These are phyloP conservation scores for Colletotrichum cereale DNA, from an alignment of 2,329 filamentous ascomycete genomes.

Conservation along the genomic window DNA sequence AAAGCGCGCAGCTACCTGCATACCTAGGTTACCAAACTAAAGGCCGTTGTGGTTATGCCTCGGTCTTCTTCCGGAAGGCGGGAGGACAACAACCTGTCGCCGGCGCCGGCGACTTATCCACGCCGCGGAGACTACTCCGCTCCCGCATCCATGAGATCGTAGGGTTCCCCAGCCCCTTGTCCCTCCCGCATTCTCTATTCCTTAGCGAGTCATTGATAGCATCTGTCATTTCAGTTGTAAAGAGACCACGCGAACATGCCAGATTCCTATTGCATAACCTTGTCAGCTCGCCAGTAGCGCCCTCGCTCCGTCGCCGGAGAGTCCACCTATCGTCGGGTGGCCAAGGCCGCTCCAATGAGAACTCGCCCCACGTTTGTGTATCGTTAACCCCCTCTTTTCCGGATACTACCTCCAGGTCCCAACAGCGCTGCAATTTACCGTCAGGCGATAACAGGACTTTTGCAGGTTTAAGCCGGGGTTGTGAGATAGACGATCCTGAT, in stretches of 20 bases:
- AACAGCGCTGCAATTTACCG: slow-evolving; percentile 1
- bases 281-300: neutral
- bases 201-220: neutral
- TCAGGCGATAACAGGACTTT: slow-evolving; percentile 9
- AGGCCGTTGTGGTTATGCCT: neutral
- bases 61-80: neutral
- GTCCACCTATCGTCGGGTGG: slow-evolving; percentile 16
- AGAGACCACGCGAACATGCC: neutral
- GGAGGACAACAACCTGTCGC: neutral
- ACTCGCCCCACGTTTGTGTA: slow-evolving; percentile 9
- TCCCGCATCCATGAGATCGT: neutral
- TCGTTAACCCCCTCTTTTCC: slow-evolving; percentile 9
- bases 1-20: neutral
- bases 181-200: neutral
- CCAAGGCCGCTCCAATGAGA: slow-evolving; percentile 31
- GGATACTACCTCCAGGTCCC: slow-evolving; percentile 8
- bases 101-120: neutral
- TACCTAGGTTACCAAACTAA: neutral
- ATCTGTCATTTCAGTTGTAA: neutral
- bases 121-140: slow-evolving; percentile 7
- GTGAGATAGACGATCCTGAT: neutral
- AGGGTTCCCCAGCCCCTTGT: neutral
- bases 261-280: neutral
- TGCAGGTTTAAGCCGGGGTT: neutral
- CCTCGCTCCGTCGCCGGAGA: slow-evolving; percentile 12